phyloP scores from a whole-genome alignment of 345 rosid genomes.

The Psidium guajava region DNA sequence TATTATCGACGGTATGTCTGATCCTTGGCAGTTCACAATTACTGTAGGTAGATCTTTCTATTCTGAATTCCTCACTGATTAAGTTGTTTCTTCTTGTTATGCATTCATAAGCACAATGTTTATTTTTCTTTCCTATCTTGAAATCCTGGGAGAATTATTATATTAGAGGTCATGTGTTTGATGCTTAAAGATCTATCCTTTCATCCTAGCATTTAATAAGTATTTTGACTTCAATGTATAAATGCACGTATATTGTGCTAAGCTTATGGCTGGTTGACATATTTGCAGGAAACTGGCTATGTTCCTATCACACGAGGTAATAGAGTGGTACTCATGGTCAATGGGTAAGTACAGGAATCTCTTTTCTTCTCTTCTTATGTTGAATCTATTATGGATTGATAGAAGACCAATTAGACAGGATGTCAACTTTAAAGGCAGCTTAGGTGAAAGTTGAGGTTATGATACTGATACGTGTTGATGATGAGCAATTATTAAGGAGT shows the following conservation, averaged over 20 bases:
- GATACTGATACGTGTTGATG: neutral
- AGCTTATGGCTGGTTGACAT: constrained; percentile 1
- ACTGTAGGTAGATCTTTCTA: neutral
- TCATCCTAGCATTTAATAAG: neutral
- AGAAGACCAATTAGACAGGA: neutral
- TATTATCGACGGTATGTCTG: constrained; percentile 62
- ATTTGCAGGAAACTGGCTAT: constrained; percentile 83
- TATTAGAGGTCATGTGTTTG: neutral
- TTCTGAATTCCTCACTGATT: neutral
- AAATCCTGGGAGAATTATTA: neutral
- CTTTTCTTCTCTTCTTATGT: neutral
- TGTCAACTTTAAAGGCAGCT: neutral
- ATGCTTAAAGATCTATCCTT: neutral
- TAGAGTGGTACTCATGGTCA: constrained; percentile 90
- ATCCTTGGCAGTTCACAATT: neutral
- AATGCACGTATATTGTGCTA: neutral
- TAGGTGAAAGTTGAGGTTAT: neutral
- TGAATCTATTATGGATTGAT: neutral
- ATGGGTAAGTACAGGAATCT: constrained; percentile 50
- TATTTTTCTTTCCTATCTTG: neutral
- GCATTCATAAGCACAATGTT: neutral
- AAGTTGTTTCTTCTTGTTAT: neutral
- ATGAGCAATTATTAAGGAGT: neutral
- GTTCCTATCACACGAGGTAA: constrained; percentile 88
- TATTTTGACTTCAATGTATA: neutral